A percentile compares a stretch with the other conserved stretches of the same genome.
Evolutionary conservation across 306 rosid species (phyloP).

Genomic region (Prunus davidiana): DNA sequence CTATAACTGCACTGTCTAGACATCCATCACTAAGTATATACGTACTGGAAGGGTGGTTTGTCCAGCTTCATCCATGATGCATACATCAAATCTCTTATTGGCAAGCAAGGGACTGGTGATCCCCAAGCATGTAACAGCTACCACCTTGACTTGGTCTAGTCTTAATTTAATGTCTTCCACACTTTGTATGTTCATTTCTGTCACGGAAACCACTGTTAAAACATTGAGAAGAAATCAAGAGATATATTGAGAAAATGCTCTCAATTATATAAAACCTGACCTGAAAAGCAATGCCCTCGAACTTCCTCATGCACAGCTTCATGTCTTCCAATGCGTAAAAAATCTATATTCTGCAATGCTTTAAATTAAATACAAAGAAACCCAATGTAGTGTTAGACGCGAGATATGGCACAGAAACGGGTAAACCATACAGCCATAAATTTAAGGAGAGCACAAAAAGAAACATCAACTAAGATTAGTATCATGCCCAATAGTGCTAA

Average conservation of each 20-base stretch:
- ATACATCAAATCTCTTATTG: constrained; percentile 77
- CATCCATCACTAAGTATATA: constrained; percentile 14
- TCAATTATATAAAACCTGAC: constrained; percentile 38
- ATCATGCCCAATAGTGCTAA: background rate
- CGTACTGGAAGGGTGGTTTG: constrained; percentile 95
- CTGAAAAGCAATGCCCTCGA: constrained; percentile 76
- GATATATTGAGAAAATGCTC: constrained; percentile 7
- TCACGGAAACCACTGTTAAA: constrained; percentile 26
- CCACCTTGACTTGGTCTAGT: constrained; percentile 83
- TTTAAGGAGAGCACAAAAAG: background rate
- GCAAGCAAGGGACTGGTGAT: constrained; percentile 76
- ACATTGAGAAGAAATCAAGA: constrained; percentile 22
- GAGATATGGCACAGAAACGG: background rate
- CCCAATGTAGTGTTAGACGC: background rate
- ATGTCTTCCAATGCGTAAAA: constrained; percentile 82
- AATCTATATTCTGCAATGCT: constrained; percentile 67
- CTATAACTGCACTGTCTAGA: background rate
- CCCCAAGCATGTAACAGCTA: constrained; percentile 91
- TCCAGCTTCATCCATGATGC: constrained; percentile 99
- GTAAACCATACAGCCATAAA: background rate
- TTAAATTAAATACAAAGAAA: constrained; percentile 25
- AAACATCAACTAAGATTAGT: background rate
- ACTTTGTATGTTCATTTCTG: constrained; percentile 49
- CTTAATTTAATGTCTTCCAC: constrained; percentile 68
- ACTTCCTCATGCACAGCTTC: constrained; percentile 79